Conservation (phyloP, 1,284 basidiomycete genomes). For the Rhodotorula sp. region DNA sequence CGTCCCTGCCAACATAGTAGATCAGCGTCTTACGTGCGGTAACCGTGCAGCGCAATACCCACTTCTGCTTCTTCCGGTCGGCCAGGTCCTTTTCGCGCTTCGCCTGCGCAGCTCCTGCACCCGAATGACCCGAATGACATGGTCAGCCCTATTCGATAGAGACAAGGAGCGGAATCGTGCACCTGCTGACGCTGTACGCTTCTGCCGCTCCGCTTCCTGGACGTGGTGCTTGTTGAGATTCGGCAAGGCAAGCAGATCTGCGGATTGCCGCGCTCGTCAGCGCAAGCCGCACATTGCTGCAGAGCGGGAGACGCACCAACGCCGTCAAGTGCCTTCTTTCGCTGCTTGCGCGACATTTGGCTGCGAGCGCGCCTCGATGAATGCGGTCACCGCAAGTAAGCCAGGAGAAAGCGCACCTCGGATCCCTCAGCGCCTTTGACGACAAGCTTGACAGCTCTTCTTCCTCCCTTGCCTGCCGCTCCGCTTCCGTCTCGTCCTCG, state of each 20-base stretch:
- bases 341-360: slow-evolving; percentile 32
- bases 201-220: slow-evolving; percentile 12
- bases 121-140: too few relatives aligned
- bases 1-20: slow-evolving; percentile 15
- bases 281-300: rapidly evolving
- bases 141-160: neutral
- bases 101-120: slow-evolving; percentile 24
- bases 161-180: neutral
- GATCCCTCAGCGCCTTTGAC: slow-evolving; percentile 22
- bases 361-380: neutral
- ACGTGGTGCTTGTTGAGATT: slow-evolving; percentile 39
- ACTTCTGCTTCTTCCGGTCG: slow-evolving; percentile 42
- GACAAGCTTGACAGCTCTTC: slow-evolving; percentile 4
- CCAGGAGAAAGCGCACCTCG: neutral
- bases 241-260: slow-evolving; percentile 36
- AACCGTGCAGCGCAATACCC: neutral
- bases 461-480: slow-evolving; percentile 6
- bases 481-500: slow-evolving; percentile 31
- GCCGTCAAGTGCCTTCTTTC: slow-evolving; percentile 41
- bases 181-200: slow-evolving; percentile 2
- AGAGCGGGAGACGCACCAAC: slow-evolving; percentile 21
- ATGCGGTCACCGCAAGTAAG: neutral
- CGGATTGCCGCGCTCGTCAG: neutral
- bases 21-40: neutral
- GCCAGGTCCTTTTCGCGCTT: slow-evolving; percentile 39